These are phyloP conservation scores for Entonaema liquescens DNA, from an alignment of 495 filamentous ascomycete species.

Conservation along the genomic window DNA sequence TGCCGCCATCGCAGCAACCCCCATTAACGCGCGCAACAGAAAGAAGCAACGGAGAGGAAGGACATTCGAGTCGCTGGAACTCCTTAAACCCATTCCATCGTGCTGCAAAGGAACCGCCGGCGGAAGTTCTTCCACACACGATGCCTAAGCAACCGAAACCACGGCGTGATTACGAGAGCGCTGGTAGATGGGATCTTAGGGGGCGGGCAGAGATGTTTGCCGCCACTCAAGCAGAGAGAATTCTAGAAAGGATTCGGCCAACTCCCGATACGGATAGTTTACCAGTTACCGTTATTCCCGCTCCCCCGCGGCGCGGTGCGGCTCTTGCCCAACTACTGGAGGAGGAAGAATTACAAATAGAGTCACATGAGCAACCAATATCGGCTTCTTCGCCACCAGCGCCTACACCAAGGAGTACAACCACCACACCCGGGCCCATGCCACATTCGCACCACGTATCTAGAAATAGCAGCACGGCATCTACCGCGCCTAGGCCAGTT, in stretches of 20 bases:
- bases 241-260: slow-evolving; percentile 55
- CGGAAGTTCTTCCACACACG: slow-evolving; percentile 46
- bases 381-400: slow-evolving; percentile 9
- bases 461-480: slow-evolving; percentile 22
- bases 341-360: slow-evolving; percentile 48
- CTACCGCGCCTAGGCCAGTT: slow-evolving; percentile 16
- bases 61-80: slow-evolving; percentile 25
- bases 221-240: slow-evolving; percentile 55
- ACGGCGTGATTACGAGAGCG: slow-evolving; percentile 41
- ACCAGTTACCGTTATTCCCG: slow-evolving; percentile 60
- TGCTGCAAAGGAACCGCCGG: slow-evolving; percentile 35
- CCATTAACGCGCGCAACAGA: slow-evolving; percentile 11
- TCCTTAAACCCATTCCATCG: slow-evolving; percentile 38
- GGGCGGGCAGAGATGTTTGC: slow-evolving; percentile 58
- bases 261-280: slow-evolving; percentile 59
- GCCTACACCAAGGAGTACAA: slow-evolving; percentile 6
- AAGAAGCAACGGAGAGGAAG: slow-evolving; percentile 3
- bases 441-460: slow-evolving; percentile 11
- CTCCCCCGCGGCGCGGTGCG: slow-evolving; percentile 56
- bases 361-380: slow-evolving; percentile 7
- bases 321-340: slow-evolving; percentile 55
- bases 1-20: slow-evolving; percentile 22
- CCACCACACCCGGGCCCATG: neutral
- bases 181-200: slow-evolving; percentile 55
- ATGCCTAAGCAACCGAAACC: slow-evolving; percentile 27